Evolutionary conservation across 1,139 yeast species (phyloP), one percentile per base, ranked within the genome.

Genomic region (Saccharomyces uvarum): DNA sequence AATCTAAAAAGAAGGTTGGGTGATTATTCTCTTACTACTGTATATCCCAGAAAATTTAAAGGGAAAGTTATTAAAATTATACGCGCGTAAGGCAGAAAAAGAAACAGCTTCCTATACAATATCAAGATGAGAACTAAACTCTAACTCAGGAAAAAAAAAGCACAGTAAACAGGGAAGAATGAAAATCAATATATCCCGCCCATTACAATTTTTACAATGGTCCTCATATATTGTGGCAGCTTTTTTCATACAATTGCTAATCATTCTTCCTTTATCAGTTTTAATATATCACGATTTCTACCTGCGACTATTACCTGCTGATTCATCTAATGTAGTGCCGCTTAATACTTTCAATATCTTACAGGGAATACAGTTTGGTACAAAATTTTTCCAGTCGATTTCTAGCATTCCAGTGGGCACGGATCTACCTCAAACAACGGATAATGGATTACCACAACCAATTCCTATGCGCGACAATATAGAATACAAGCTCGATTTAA

Each of bases 201-300:
- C 70, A 16, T 58, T 68, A 11, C 68, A 65, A 51, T 38, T 63
- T 48, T 51, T 64, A 14, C 70, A 67, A 61, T 66, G 70, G 69
- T 54, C 60, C 28, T 53, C 61, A 1, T 67, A 68, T 47, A 29
- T 59, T 4, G 26, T 59, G 2, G 44, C 59, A 3, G 33, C 64
- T n/a, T 51, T 64, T 9, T 24, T 59, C 8, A 58, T 67, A 21
- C 64, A 67, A 50, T 7, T 67, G 2, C 24, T 65, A 13, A 38
- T 68, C 6, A 60, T 68, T 13, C 54, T 64, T 27, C 72, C 72
- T 4, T 53, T 68, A 11, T 58, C 72, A 2, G 57, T 56, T 4
- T 48, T 68, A 9, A 54, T 67, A 41, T 68, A 68, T 53, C 62
- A 66, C 55, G 70, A 68, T 50, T 63, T 67, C 44, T 66, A 65